These are phyloP conservation scores for Phytophthora citrophthora DNA, from an alignment of 352 stramenopile genomes.

Conservation along the genomic window DNA sequence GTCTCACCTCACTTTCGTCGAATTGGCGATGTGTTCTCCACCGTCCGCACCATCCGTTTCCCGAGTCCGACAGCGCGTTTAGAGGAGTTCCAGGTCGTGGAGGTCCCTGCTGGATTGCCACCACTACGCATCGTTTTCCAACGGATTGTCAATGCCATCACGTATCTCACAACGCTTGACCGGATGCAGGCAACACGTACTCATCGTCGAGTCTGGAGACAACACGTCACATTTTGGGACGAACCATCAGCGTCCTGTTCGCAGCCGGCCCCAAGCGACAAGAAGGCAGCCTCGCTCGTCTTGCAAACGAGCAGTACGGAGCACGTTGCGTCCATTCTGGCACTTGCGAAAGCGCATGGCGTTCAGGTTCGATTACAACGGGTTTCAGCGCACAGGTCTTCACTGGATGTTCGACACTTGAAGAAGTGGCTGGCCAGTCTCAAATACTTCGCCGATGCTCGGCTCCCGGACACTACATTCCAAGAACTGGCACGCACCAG, in stretches of 20 bases:
- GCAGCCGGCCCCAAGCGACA: background rate
- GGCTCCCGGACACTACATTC: slow-evolving; percentile 54
- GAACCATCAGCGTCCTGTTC: slow-evolving; percentile 10
- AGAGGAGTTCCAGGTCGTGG: slow-evolving; percentile 67
- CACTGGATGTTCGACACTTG: slow-evolving; percentile 56
- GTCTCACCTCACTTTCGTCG: slow-evolving; percentile 54
- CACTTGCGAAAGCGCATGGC: slow-evolving; percentile 36
- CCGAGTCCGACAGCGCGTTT: slow-evolving; percentile 16
- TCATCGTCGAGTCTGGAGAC: slow-evolving; percentile 54
- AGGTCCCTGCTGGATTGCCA: slow-evolving; percentile 63
- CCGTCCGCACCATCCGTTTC: slow-evolving; percentile 65
- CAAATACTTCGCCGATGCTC: slow-evolving; percentile 71
- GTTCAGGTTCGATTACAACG: slow-evolving; percentile 52
- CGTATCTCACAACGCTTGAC: slow-evolving; percentile 65
- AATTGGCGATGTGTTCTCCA: slow-evolving; percentile 72
- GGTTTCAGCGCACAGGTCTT: slow-evolving; percentile 39
- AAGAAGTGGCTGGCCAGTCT: slow-evolving; percentile 70
- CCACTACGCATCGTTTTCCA: slow-evolving; percentile 62
- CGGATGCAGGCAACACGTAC: slow-evolving; percentile 52
- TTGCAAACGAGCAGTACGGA: slow-evolving; percentile 47
- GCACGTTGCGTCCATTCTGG: slow-evolving; percentile 40
- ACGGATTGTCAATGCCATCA: slow-evolving; percentile 58
- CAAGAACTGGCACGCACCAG: slow-evolving; percentile 61
- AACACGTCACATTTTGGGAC: slow-evolving; percentile 54
- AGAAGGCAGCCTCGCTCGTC: slow-evolving; percentile 40